Evolutionary conservation across 2,329 filamentous ascomycete species (phyloP), one percentile per base, ranked within the genome.

Genomic region (Ceratocystiopsis sp.): DNA sequence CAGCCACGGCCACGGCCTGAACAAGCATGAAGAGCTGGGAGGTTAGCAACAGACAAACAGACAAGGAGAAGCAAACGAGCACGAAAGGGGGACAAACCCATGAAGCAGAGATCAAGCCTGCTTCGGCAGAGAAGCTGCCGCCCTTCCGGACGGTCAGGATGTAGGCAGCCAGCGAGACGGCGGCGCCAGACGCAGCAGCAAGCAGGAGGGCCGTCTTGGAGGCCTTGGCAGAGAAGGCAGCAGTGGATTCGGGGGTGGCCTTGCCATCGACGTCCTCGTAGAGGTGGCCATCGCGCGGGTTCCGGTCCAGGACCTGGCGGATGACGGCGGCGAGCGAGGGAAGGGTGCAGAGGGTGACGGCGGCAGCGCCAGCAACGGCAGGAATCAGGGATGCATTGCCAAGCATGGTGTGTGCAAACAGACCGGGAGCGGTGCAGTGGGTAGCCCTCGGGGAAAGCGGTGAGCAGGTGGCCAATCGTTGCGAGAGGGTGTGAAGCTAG

Each of bases 211-310:
- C 54, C 4, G 62, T 48, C 54, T 79, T 80, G 43, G 76, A 68
- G 45, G 66, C 52, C 45, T 63, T 71, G 49, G 73, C 69, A 25
- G 78, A 80, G 54, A 78, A 86, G 35, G 65, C 66, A 18, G 67
- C 66, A 42, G 75, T 55, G 2, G 76, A 75, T 53, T 80, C 75
- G 36, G 72, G 66, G 0, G 75, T 80, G 32, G 32, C 79, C 49
- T 69, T 66, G 40, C 82, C 82, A 59, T 87, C 82, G 48, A 68
- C 61, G 53, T 87, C 82, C 51, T 76, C 63, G 53, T 86, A 86
- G 13, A 51, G 29, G 36, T 36, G 42, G 21, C 68, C 61, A 45
- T 60, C 60, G 44, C 49, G 55, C 25, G 48, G 53, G 45, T 57
- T 52, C 37, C 52, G 50, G 40, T 44, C 54, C 47, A 40, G 50